phyloP scores from a whole-genome alignment of 208 protist genomes.

The Crithidia mellificae region DNA sequence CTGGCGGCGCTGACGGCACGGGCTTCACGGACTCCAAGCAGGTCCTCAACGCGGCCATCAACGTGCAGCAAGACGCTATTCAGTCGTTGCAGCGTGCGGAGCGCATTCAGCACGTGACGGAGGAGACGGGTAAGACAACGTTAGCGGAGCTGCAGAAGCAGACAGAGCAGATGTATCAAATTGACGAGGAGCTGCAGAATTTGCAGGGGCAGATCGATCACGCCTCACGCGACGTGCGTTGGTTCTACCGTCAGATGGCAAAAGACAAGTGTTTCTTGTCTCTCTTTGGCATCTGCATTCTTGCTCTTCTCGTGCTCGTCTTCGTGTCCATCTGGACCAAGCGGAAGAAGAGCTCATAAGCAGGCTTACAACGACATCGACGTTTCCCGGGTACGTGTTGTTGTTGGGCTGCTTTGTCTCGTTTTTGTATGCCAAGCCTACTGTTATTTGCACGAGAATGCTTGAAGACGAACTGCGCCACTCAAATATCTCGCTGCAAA shows the following conservation, averaged over 20 bases:
- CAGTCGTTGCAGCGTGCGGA: conserved; percentile 75
- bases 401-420: too few relatives aligned
- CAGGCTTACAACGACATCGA: too few relatives aligned
- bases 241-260: conserved; percentile 79
- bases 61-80: conserved; percentile 76
- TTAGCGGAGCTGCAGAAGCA: conserved; percentile 65
- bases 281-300: conserved; percentile 62
- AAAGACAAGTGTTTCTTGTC: conserved; percentile 81
- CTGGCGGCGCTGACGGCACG: conserved; percentile 54
- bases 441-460: too few relatives aligned
- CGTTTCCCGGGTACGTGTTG: too few relatives aligned
- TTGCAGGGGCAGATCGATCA: conserved; percentile 74
- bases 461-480: too few relatives aligned
- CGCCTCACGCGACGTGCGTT: conserved; percentile 66
- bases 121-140: conserved; percentile 73
- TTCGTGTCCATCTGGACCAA: conserved; percentile 80
- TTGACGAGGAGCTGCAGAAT: conserved; percentile 80
- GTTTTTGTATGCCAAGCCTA: too few relatives aligned
- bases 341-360: conserved; percentile 40
- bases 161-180: conserved; percentile 78
- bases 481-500: too few relatives aligned
- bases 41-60: conserved; percentile 70
- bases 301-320: conserved; percentile 68
- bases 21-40: conserved; percentile 73
- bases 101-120: conserved; percentile 64